Evolutionary conservation across 305 asterid species (phyloP), one percentile per base, ranked within the genome.

Genomic region (Fraxinus sp.): DNA sequence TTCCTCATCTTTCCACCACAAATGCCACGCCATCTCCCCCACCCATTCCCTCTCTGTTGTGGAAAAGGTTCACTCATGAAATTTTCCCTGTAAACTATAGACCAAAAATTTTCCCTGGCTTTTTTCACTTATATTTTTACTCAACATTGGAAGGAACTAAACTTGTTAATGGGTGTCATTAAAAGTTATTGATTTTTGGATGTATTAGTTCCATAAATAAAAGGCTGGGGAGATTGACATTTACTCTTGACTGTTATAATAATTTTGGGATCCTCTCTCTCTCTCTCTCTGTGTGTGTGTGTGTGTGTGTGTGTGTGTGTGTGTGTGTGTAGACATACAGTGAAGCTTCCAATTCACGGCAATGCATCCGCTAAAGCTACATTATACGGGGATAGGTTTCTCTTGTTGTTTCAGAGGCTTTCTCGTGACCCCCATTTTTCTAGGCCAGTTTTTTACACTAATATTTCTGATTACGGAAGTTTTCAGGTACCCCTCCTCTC

Each of bases 341-440:
- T 93, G 84, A 87, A 83, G 64, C 92, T 86, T 87, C 92, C 98
- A 73, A 81, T 94, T 83, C 96, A 96, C 26, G 98, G 98, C 3
- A 97, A 96, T 88, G 96, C 99, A 82, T 89, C 96, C 80, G 92
- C 97, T 22, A 96, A 94, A 90, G 95, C 90, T 80, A 84, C 85
- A 26, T 85, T 96, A 62, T 96, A 94, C 84, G 91, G 89, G 87
- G 98, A 96, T 86, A 91, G 98, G 91, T 93, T 96, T 85, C 91
- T 91, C 74, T 82, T 94, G 88, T 88, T 94, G 87, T 90, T 80
- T 78, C 99, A 94, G 86, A 91, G 95, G 89, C 88, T 96, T 78
- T 91, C 98, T 82, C 97, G 97, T 52, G 97, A 93, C 79, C 96
- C 98, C 72, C 91, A 91, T 81, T 95, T 95, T 87, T 90, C 93